Base-by-base conservation (phyloP, 306 rosid species). In the Glycine soja region DNA sequence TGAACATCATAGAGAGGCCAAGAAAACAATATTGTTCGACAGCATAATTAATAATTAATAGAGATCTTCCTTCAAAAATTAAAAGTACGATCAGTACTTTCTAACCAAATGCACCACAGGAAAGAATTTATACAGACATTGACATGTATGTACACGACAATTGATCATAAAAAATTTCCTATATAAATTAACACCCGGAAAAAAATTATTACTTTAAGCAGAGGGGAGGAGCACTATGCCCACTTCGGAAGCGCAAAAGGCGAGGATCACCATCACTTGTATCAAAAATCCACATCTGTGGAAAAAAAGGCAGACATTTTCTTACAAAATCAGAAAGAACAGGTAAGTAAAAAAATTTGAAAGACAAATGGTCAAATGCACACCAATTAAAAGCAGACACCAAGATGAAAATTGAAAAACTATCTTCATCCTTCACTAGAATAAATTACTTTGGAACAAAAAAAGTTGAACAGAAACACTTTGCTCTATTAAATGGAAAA, bases 281-380 rank as follows among this genome's bases (percentile, higher is more conserved):
- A 86, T 93, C 97, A 77, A 95, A 95, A 80, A 93, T 93, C 99
- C 97, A 95, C 97, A 92, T 95, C 99, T 95, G 85, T 51, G 71
- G 3, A 19, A 53, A 40, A 73, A 4, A 42, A 68, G 47, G 9
- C 50, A 67, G 52, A 48, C 70, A 54, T 50, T 65, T 66, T 38
- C 19, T 64, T 64, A 45, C 32, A 63, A 54, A 18, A 32, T 30
- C 74, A 70, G 71, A 43, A 34, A 70, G 5, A 58, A 65, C 1
- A 24, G 24, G 5, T 9, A 51, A 11, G 52, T 6, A 50, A 75
- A 15, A 75, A 69, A 46, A 18, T 32, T 68, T 2, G 15, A 9
- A 76, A 83, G 16, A 77, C 34, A 71, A 62, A 40, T 30, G 7
- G 16, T 67, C 34, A 71, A 62, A 40, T 15, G 7, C 69, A 77